Base-by-base conservation (phyloP, 805 yeast genomes). In the Zygosaccharomyces lentus region DNA sequence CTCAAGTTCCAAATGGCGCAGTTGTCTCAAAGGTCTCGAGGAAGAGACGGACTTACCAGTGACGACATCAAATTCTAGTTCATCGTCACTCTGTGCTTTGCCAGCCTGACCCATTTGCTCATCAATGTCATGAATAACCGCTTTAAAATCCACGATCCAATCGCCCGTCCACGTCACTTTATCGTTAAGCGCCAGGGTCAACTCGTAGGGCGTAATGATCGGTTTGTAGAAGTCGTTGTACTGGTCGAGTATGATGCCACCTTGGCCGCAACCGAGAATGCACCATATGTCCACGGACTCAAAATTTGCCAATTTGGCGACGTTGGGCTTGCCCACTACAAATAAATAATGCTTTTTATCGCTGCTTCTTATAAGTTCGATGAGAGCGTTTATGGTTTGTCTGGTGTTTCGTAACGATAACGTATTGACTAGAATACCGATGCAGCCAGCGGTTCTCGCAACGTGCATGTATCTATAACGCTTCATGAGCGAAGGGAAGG, bases 271-370 rank as follows among this genome's bases (percentile, higher is more conserved):
- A 0, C 99, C 99, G 10, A 93, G 66, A 9, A 93, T 78, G 59
- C 95, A 90, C 98, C 99, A 93, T 17, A 87, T 76, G 55, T 93
- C 98, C 10, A 93, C 78, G n/a, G 80, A 82, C 51, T 91, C 99
- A 62, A 93, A 93, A 64, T 93, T 93, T 8, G 98, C 99, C 42
- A 93, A 71, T 59, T 93, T 93, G 21, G 99, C 96, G 15, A 93
- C 97, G 59, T 93, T 93, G 8, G 98, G 98, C 64, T 93, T 93
- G 9, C 99, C 99, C 3, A 93, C 98, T 3, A 90, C 98, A 69
- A 93, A 89, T 61, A 88, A 77, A 61, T 93, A 93, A 54, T 87
- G 91, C 60, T 93, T 93, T 67, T 93, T 93, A 1, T 87, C 96
- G 0, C 91, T 89, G 3, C 70, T 73, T 42, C 73, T 76, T 47